These are phyloP conservation scores for Hanseniaspora valbyensis DNA, from an alignment of 805 yeast genomes.

Conservation along the genomic window DNA sequence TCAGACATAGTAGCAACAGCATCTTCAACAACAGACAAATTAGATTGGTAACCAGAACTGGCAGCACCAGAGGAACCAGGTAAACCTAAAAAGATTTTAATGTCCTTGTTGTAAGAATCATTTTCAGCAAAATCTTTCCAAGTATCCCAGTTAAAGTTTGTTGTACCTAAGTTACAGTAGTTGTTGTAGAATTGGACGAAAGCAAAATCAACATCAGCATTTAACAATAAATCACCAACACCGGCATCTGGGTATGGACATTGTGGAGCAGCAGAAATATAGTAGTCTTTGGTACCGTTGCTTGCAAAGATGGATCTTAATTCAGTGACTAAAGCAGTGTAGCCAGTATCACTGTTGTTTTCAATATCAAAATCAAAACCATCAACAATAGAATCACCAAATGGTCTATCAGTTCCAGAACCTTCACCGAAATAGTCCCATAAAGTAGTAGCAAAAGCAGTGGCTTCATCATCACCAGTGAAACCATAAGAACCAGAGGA, in stretches of 20 bases:
- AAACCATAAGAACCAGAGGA: slow-evolving; percentile 76
- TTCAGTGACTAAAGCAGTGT: slow-evolving; percentile 46
- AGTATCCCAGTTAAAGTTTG: slow-evolving; percentile 54
- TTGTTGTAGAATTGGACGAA: slow-evolving; percentile 88
- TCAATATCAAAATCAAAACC: slow-evolving; percentile 93
- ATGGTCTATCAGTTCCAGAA: slow-evolving; percentile 45
- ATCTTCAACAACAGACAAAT: slow-evolving; percentile 30
- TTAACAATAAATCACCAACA: slow-evolving; percentile 46
- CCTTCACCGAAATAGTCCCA: slow-evolving; percentile 61
- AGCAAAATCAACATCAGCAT: slow-evolving; percentile 62
- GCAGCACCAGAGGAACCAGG: slow-evolving; percentile 57
- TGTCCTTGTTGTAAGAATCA: slow-evolving; percentile 46
- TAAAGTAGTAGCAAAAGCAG: slow-evolving; percentile 44
- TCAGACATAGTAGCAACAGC: slow-evolving; percentile 64
- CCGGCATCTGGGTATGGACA: slow-evolving; percentile 76
- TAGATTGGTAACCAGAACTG: slow-evolving; percentile 49
- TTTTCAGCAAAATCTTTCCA: slow-evolving; percentile 57
- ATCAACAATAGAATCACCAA: slow-evolving; percentile 67
- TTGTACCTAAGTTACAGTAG: slow-evolving; percentile 44
- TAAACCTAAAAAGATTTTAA: slow-evolving; percentile 62
- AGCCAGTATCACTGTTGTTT: slow-evolving; percentile 51
- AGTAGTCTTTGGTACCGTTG: slow-evolving; percentile 46
- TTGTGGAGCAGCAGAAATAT: slow-evolving; percentile 85
- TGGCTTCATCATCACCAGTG: slow-evolving; percentile 68
- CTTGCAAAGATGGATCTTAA: slow-evolving; percentile 42